Base-by-base conservation (phyloP, 805 yeast species). In the Teunomyces stri region DNA sequence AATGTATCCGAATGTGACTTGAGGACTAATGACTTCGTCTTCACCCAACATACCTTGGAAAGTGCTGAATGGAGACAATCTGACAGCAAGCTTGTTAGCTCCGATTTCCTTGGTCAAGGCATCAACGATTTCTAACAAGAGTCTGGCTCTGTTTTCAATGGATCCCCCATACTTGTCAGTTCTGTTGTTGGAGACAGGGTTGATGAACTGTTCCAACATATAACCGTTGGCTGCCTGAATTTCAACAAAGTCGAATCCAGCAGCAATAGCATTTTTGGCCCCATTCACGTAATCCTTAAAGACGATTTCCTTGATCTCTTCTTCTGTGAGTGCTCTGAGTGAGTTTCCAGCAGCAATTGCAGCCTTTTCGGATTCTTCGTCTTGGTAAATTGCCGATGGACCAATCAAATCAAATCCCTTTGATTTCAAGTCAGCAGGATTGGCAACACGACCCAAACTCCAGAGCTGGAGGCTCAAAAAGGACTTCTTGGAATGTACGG, bases 61-160 rank as follows among this genome's bases (percentile, higher is more conserved):
- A 20, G 55, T 62, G 35, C 66, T 69, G 66, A 67, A 69, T 12
- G 82, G 81, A 13, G 81, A 72, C 21, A 78, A 56, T 52, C 86
- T 68, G 44, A 80, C 55, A 15, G 43, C 43, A 21, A 40, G 15
- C 18, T 20, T 13, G 35, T 41, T 34, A n/a, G 43, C 43, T 22
- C 43, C 43, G 12, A 41, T 29, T 16, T 21, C 43, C 21, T 21
- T 21, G 25, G 18, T 35, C 21, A 35, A 35, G 7, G 12, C 25
- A 47, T 73, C 76, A 13, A 82, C 66, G 13, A 81, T 69, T 53
- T 78, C 82, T 22, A 75, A 58, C 1, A 61, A 44, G 35, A 75
- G 61, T 44, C 72, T 62, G 10, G 71, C 62, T 47, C 76, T 62
- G 56, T 70, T 75, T 51, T 74, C 78, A 49, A 70, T 69, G 4